Conservation (phyloP, 306 rosid genomes). For the Pterocarpus macrocarpus region DNA sequence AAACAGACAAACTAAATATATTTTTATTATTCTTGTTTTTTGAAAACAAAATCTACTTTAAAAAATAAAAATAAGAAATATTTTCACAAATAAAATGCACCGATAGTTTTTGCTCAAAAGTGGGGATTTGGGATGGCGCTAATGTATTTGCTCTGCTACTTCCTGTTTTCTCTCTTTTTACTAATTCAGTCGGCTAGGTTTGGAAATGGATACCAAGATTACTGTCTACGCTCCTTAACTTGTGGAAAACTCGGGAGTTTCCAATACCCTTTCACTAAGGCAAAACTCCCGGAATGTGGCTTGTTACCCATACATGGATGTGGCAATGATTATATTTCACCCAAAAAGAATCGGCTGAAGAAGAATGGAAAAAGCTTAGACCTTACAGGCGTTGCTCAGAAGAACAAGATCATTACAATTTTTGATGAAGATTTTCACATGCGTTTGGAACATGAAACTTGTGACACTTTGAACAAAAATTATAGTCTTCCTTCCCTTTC, state of each 20-base stretch:
- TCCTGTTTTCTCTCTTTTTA: constrained; percentile 16
- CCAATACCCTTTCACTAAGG: constrained; percentile 51
- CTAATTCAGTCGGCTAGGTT: constrained; percentile 19
- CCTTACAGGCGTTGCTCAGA: not conserved
- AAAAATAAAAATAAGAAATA: too few species aligned
- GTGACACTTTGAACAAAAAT: constrained; percentile 27
- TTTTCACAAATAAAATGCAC: too few species aligned
- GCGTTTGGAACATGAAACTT: not conserved
- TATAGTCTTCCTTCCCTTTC: constrained; percentile 15
- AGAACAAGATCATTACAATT: not conserved
- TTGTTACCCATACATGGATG: constrained; percentile 26
- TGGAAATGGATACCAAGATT: not conserved
- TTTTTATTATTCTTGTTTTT: too few species aligned
- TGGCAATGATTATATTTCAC: not conserved
- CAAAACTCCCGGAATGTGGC: constrained; percentile 45
- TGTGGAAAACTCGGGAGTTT: constrained; percentile 37
- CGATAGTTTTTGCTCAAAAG: not conserved
- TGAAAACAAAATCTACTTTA: too few species aligned
- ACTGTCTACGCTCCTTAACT: constrained; percentile 41
- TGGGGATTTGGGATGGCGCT: constrained; percentile 24
- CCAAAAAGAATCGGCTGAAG: constrained; percentile 21
- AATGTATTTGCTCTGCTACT: not conserved
- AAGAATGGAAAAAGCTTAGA: not conserved
- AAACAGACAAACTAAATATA: too few species aligned
- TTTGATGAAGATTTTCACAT: constrained; percentile 18